Conservation (phyloP, 148 eudicot species). For the Arbutus unedo region DNA sequence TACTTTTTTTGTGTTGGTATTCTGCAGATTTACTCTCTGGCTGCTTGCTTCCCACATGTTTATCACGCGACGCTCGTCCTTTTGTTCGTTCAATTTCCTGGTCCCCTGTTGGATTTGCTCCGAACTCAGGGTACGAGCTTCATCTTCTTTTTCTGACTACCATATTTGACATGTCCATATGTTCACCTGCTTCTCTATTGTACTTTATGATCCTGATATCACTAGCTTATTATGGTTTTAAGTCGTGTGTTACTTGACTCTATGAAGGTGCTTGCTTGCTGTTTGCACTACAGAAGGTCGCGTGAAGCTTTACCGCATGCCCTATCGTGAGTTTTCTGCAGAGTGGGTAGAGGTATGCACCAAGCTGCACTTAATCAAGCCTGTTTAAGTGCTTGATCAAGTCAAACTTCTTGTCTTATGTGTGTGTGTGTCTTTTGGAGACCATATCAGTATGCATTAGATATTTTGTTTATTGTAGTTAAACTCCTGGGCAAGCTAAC, state of each 20-base stretch:
- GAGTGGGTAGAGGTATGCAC: constrained; percentile 88
- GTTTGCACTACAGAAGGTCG: constrained; percentile 80
- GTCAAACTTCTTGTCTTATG: neutral
- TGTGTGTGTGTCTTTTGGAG: neutral
- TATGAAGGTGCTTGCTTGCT: constrained; percentile 79
- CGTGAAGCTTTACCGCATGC: constrained; percentile 77
- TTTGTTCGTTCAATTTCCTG: constrained; percentile 83
- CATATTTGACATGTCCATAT: neutral
- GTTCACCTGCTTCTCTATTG: neutral
- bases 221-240: neutral
- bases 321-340: constrained; percentile 68
- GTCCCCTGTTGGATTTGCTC: constrained; percentile 78
- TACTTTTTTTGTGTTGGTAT: neutral
- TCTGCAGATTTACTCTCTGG: constrained; percentile 56
- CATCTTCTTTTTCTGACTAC: neutral
- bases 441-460: neutral
- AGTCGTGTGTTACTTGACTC: neutral
- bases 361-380: neutral
- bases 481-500: neutral
- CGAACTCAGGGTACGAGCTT: constrained; percentile 59
- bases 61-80: constrained; percentile 61
- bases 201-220: neutral
- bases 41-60: constrained; percentile 62
- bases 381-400: neutral
- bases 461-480: neutral